These are phyloP conservation scores for Petunia secreta DNA, from an alignment of 257 asterid genomes.

Conservation along the genomic window DNA sequence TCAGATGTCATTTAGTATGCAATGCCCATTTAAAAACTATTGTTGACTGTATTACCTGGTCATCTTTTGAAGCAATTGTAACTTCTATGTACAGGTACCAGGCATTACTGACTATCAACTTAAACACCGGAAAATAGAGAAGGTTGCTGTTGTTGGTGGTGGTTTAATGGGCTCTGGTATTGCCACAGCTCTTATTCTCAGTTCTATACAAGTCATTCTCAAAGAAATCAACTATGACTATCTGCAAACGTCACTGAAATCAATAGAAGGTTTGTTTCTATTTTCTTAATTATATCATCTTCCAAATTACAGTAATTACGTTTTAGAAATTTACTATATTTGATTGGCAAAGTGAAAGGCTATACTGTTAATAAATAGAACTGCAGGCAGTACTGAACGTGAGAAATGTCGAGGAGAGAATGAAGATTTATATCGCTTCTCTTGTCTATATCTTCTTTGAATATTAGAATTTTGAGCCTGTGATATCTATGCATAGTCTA, in stretches of 20 bases:
- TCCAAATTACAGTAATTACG: not conserved
- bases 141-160: slow-evolving; percentile 57
- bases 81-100: slow-evolving; percentile 42
- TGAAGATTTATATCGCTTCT: not conserved
- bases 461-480: not conserved
- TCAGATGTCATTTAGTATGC: not conserved
- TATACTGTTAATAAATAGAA: not conserved
- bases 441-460: not conserved
- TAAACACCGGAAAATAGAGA: slow-evolving; percentile 43
- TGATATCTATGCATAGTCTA: not conserved
- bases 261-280: slow-evolving; percentile 8
- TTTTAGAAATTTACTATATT: not conserved
- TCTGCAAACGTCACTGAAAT: slow-evolving; percentile 22
- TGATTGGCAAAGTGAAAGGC: not conserved
- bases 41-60: not conserved
- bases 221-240: slow-evolving; percentile 41
- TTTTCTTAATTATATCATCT: not conserved
- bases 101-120: slow-evolving; percentile 43
- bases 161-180: slow-evolving; percentile 50
- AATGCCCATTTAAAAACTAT: not conserved
- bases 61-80: not conserved
- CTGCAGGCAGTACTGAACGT: not conserved
- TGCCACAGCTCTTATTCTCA: slow-evolving; percentile 39
- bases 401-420: not conserved
- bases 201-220: slow-evolving; percentile 42